Evolutionary conservation across 768 basidiomycete genomes (phyloP).

Genomic region (Amanita molliuscula): DNA sequence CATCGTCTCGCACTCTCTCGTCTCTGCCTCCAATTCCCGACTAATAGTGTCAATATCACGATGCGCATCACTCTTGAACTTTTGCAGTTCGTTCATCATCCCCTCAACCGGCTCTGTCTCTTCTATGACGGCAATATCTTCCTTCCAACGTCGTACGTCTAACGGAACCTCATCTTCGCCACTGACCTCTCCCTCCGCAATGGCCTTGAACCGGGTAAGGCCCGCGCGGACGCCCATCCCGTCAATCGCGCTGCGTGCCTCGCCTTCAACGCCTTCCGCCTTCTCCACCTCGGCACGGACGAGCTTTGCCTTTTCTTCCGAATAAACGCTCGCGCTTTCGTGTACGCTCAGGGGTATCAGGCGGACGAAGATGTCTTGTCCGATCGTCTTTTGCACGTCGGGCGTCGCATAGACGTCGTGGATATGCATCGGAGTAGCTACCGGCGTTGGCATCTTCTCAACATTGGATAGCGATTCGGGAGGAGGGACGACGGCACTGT

Average conservation of each 20-base stretch:
- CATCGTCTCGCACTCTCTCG: conserved; percentile 79
- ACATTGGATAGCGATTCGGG: conserved; percentile 70
- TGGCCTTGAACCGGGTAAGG: conserved; percentile 55
- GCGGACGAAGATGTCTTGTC: conserved; percentile 78
- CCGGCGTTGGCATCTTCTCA: conserved; percentile 64
- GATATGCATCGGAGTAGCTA: conserved; percentile 82
- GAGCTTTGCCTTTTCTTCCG: conserved; percentile 94
- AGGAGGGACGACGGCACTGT: conserved; percentile 81
- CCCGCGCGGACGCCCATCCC: conserved; percentile 71
- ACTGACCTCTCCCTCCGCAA: conserved; percentile 54
- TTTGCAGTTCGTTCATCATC: conserved; percentile 46
- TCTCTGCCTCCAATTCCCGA: conserved; percentile 71
- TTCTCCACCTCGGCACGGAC: conserved; percentile 85
- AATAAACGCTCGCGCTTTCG: conserved; percentile 93
- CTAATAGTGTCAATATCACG: conserved; percentile 52
- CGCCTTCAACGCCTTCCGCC: conserved; percentile 74
- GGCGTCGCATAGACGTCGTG: conserved; percentile 88
- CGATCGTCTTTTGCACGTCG: conserved; percentile 92
- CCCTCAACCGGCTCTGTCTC: conserved; percentile 57
- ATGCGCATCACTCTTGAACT: conserved; percentile 47
- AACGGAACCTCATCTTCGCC: conserved; percentile 59
- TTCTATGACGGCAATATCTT: conserved; percentile 65
- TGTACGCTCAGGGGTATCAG: conserved; percentile 91
- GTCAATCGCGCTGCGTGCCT: conserved; percentile 70
- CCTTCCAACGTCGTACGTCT: conserved; percentile 64